phyloP scores from a whole-genome alignment of 1,139 yeast genomes.

The Scheffersomyces parashehatae region DNA sequence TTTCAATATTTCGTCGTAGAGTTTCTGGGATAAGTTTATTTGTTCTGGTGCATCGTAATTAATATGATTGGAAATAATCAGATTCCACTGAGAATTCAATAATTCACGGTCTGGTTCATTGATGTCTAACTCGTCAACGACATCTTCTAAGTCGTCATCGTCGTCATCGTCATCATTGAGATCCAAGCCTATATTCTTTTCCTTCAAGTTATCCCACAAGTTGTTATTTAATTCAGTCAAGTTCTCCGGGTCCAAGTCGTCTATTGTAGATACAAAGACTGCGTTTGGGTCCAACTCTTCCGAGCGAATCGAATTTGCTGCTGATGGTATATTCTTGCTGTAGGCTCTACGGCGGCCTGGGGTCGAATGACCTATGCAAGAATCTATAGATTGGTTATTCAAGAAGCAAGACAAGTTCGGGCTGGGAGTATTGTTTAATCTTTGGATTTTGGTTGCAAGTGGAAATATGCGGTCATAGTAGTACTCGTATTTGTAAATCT shows the following conservation, averaged over 20 bases:
- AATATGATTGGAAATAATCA: constrained; percentile 29
- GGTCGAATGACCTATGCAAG: constrained; percentile 3
- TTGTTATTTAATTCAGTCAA: constrained; percentile 5
- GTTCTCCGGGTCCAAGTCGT: constrained; percentile 25
- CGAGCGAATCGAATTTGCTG: constrained; percentile 11
- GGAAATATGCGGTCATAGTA: constrained; percentile 25
- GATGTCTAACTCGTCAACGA: constrained; percentile 5
- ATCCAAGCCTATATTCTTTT: constrained; percentile 14
- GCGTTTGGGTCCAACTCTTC: constrained; percentile 25
- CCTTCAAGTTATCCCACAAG: constrained; percentile 32
- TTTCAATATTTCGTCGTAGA: constrained; percentile 30
- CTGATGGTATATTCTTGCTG: not conserved
- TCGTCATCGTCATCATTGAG: constrained; percentile 6
- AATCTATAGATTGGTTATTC: constrained; percentile 5
- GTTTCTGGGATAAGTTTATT: constrained; percentile 42
- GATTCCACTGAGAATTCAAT: constrained; percentile 29
- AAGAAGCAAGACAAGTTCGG: constrained; percentile 8
- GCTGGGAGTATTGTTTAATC: constrained; percentile 18
- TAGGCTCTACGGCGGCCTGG: not conserved
- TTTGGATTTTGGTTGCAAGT: constrained; percentile 6
- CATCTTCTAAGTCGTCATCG: constrained; percentile 9
- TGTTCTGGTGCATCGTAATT: constrained; percentile 41
- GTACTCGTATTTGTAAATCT: constrained; percentile 43
- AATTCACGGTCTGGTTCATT: constrained; percentile 13
- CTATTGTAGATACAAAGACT: constrained; percentile 35